Evolutionary conservation across 345 rosid species (phyloP), one percentile per base, ranked within the genome.

Genomic region (Pseudoturritis turrita): DNA sequence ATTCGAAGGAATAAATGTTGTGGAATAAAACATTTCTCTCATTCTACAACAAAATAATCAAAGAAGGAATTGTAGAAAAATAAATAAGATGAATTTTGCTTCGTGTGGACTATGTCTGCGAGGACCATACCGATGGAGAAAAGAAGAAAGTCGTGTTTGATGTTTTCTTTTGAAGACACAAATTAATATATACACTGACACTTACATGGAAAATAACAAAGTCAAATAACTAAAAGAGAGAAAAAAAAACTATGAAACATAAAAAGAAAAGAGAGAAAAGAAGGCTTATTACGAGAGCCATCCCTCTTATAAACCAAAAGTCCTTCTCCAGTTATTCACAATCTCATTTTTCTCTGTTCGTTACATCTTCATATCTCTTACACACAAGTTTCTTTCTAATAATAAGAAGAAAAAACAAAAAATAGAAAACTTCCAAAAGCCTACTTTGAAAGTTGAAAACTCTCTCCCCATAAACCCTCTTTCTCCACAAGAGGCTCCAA

Each of bases 321-420:
- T 59, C 50, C 2, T 62, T 51, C 45, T 15, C 17, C 11, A 33
- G 31, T 35, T 63, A 73, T 65, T 65, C 43, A 65, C 57, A 88
- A 78, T 80, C 66, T 19, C 62, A 14, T 33, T 25, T 0, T 46
- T 52, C 28, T 73, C 18, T 73, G 55, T 73, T 72, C 25, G 65
- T 64, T 64, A 73, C 47, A 72, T 37, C 28, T 12, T 49, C 37
- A n/a, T 35, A 40, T 64, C 65, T 45, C 70, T 46, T 56, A 21
- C 72, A 47, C 60, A 45, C 41, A 65, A 39, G 17, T 57, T 50
- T 46, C 78, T 65, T n/a, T n/a, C n/a, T n/a, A n/a, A n/a, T n/a
- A n/a, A n/a, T n/a, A n/a, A n/a, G n/a, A n/a, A n/a, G n/a, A 56
- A 28, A 14, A 18, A 26, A 29, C 13, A 35, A 23, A 50, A 64